phyloP scores from a whole-genome alignment of 2,329 filamentous ascomycete species.

The Sporothrix dimorphospora region DNA sequence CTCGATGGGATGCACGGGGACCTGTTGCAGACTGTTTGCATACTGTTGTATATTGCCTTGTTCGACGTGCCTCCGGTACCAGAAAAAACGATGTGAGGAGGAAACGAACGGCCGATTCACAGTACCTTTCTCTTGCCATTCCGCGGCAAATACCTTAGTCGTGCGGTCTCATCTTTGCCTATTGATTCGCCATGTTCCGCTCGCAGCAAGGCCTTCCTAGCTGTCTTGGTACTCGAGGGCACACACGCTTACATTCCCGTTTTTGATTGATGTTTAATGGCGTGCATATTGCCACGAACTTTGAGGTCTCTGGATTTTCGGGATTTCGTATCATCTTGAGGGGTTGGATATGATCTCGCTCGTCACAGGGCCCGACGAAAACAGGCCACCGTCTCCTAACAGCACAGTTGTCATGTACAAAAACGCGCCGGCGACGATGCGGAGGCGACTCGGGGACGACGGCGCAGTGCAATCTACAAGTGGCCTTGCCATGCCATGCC shows the following conservation, averaged over 20 bases:
- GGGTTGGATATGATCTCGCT: background rate
- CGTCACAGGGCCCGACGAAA: background rate
- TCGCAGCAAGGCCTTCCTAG: background rate
- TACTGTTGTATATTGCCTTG: conserved; percentile 2
- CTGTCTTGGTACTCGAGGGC: background rate
- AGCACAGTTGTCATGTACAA: background rate
- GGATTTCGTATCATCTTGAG: background rate
- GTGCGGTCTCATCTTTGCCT: conserved; percentile 4
- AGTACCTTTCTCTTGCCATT: background rate
- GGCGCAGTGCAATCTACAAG: background rate
- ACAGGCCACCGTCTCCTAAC: background rate
- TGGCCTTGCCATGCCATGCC: background rate
- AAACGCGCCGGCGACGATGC: background rate
- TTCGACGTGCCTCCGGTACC: conserved; percentile 16
- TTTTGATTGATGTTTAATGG: conserved; percentile 9
- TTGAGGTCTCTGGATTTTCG: background rate
- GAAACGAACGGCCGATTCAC: background rate
- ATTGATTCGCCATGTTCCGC: conserved; percentile 6
- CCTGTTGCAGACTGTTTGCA: background rate
- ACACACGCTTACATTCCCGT: background rate
- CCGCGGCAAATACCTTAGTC: background rate
- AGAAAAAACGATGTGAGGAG: background rate
- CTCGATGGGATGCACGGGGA: conserved; percentile 16
- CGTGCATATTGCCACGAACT: conserved; percentile 5
- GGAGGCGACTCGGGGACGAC: background rate